Evolutionary conservation across 176 grass and related monocot genomes (phyloP), one percentile per base, ranked within the genome.

Genomic region (Paspalum vaginatum): DNA sequence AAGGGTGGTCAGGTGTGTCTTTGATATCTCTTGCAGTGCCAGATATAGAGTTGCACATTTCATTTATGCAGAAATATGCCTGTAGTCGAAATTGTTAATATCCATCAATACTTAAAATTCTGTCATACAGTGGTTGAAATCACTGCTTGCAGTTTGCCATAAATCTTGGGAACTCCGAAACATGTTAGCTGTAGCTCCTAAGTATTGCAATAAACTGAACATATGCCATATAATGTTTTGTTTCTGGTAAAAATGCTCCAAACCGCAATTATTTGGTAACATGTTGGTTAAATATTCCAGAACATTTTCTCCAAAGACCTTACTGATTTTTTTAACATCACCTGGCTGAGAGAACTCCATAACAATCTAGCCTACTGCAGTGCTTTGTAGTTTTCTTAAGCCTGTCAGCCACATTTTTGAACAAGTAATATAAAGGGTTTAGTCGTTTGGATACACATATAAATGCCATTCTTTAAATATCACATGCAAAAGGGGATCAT

Each of bases 1-100:
- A 98, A 98, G 79, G 95, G 92, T 50, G 95, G 92, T 46, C 92
- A 98, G 89, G 95, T 94, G 83, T 88, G 85, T 70, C 32, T 17
- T 24, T 42, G 8, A 10, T 32, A 9, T 74, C 5, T 62, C 9
- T 32, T 32, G 3, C 22, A 54, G 2, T 52, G 10, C 26, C 44
- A 61, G 48, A 18, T 61, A 22, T 7, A 2, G 38, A 37, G 51
- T 53, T 68, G 15, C 1, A 3, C 14, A 42, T 75, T 82, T 85
- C 42, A 18, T 60, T 18, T 43, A 12, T 60, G 18, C n/a, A 43
- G 3, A 78, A 37, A 61, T 79, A 75, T 45, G 20, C 0, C 11
- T 50, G 41, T 49, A 13, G 9, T 37, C 8, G 5, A 22, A 77
- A 77, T 53, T 37, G 14, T 71, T 75, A 61, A 5, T 51, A 57